These are phyloP conservation scores for Clonostachys rhizophaga DNA, from an alignment of 2,329 filamentous ascomycete genomes.

Conservation along the genomic window DNA sequence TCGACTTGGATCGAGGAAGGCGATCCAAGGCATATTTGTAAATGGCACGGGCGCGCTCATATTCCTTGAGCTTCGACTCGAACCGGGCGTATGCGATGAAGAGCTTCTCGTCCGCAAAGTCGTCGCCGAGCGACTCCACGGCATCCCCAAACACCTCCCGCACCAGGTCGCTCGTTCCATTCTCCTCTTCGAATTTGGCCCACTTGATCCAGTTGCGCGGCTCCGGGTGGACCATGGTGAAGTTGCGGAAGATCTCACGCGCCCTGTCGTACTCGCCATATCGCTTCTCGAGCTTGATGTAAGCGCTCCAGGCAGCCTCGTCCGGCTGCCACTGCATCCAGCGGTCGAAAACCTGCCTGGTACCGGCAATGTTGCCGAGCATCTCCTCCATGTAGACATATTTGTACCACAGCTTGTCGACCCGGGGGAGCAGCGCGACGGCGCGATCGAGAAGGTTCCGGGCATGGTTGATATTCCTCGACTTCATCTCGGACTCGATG, in stretches of 20 bases:
- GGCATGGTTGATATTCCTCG: slow-evolving; percentile 91
- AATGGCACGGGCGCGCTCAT: slow-evolving; percentile 87
- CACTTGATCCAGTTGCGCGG: slow-evolving; percentile 98
- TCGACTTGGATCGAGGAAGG: slow-evolving; percentile 81
- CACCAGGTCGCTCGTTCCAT: slow-evolving; percentile 85
- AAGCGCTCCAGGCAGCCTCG: slow-evolving; percentile 90
- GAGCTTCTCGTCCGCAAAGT: slow-evolving; percentile 92
- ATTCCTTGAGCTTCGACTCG: slow-evolving; percentile 91
- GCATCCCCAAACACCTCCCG: slow-evolving; percentile 87
- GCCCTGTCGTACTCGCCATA: slow-evolving; percentile 90
- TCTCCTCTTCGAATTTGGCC: slow-evolving; percentile 95
- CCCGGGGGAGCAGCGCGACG: slow-evolving; percentile 83
- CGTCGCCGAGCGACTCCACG: slow-evolving; percentile 85
- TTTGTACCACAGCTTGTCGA: slow-evolving; percentile 99
- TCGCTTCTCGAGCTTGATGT: slow-evolving; percentile 95
- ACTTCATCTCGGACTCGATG: slow-evolving; percentile 93
- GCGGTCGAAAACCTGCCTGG: slow-evolving; percentile 88
- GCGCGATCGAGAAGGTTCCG: slow-evolving; percentile 91
- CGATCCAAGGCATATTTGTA: slow-evolving; percentile 96
- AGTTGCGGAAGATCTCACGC: slow-evolving; percentile 83
- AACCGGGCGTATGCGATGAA: slow-evolving; percentile 96
- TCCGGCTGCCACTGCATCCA: slow-evolving; percentile 99
- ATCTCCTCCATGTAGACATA: slow-evolving; percentile 99
- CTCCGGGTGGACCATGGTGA: slow-evolving; percentile 90
- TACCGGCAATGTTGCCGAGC: slow-evolving; percentile 87